Evolutionary conservation across 345 rosid genomes (phyloP).

Genomic region (Sisymbrium irio): DNA sequence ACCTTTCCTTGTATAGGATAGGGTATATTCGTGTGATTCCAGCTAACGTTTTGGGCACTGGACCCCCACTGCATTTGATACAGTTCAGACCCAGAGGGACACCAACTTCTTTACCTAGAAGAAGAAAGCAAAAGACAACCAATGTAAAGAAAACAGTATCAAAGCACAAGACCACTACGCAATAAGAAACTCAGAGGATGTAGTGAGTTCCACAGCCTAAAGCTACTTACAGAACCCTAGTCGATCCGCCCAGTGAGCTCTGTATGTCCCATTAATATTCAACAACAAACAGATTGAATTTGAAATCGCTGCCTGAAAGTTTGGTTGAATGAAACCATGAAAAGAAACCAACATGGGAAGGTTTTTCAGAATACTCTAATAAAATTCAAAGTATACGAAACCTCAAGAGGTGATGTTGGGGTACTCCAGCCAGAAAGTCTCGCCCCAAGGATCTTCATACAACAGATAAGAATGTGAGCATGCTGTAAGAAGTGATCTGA

Average conservation of each 20-base stretch:
- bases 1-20: conserved; percentile 89
- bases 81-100: conserved; percentile 84
- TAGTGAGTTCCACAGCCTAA: conserved; percentile 13
- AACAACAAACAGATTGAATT: conserved; percentile 51
- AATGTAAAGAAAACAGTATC: conserved; percentile 20
- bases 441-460: conserved; percentile 80
- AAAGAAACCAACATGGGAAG: conserved; percentile 12
- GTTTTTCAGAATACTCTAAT: conserved; percentile 13
- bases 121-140: conserved; percentile 27
- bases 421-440: conserved; percentile 76
- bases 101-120: conserved; percentile 62
- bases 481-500: conserved; percentile 10
- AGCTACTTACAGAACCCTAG: conserved; percentile 81
- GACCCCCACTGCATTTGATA: conserved; percentile 86
- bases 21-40: conserved; percentile 92
- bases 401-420: conserved; percentile 93
- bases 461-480: conserved; percentile 35
- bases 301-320: conserved; percentile 54
- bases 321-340: conserved; percentile 19
- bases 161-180: conserved; percentile 13
- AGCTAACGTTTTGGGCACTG: conserved; percentile 70
- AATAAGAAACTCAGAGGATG: conserved; percentile 5
- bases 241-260: conserved; percentile 94
- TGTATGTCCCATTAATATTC: conserved; percentile 87
- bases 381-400: conserved; percentile 37